Evolutionary conservation across 768 basidiomycete genomes (phyloP).

Genomic region (Jaapia argillacea): DNA sequence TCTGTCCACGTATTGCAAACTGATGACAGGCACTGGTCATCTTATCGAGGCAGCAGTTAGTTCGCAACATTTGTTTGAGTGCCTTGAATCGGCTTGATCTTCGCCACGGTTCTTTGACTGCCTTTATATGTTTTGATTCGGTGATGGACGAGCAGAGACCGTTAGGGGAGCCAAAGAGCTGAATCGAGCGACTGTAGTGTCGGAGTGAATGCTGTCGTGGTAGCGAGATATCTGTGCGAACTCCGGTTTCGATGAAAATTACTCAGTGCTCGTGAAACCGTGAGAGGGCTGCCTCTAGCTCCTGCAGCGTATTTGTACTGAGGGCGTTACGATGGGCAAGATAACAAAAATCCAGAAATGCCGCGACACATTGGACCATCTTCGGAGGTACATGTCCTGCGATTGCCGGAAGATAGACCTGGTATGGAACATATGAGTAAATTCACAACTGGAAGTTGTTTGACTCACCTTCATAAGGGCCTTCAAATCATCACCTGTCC

Average conservation of each 20-base stretch:
- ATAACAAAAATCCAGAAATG: constrained; percentile 24
- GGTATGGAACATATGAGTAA: background rate
- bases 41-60: constrained; percentile 5
- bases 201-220: background rate
- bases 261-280: background rate
- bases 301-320: constrained; percentile 8
- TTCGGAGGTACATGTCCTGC: constrained; percentile 16
- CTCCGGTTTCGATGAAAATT: background rate
- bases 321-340: constrained; percentile 11
- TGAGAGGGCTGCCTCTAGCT: constrained; percentile 7
- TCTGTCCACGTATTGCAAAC: constrained; percentile 1
- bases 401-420: constrained; percentile 17
- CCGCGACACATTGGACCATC: constrained; percentile 15
- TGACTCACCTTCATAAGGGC: constrained; percentile 25
- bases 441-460: background rate
- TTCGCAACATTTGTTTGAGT: constrained; percentile 11
- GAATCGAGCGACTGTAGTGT: background rate
- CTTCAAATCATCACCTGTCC: constrained; percentile 29
- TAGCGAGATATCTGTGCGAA: background rate
- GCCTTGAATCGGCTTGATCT: constrained; percentile 9
- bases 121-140: constrained; percentile 13
- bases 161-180: constrained; percentile 10
- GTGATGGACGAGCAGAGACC: constrained; percentile 15
- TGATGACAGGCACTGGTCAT: background rate
- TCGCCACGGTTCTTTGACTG: constrained; percentile 14